Conservation (phyloP, 148 eudicot species). For the Oxyria digyna region DNA sequence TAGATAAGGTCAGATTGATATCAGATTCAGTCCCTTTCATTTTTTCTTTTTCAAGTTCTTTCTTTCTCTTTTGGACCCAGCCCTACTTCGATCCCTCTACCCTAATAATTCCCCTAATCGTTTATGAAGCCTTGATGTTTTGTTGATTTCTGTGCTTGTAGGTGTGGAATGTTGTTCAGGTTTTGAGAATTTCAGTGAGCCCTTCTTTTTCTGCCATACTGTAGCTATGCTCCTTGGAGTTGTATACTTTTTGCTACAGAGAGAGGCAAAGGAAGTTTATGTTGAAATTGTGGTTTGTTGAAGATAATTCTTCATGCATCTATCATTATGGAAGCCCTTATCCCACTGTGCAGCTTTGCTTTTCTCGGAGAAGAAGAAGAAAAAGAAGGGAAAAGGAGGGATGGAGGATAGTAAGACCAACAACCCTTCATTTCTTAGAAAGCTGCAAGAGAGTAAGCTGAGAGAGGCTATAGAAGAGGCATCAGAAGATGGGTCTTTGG, state of each 20-base stretch:
- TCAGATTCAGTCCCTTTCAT: not conserved
- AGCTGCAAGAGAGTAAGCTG: constrained; percentile 11
- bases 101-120: not conserved
- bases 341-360: constrained; percentile 17
- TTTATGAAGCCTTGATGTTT: not conserved
- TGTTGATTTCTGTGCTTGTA: constrained; percentile 1
- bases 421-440: constrained; percentile 4
- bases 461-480: constrained; percentile 19
- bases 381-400: constrained; percentile 10
- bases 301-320: constrained; percentile 13
- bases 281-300: not conserved
- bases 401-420: constrained; percentile 1
- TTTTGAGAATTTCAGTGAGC: not conserved
- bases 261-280: not conserved
- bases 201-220: not conserved
- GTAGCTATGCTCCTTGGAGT: not conserved
- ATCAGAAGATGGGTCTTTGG: constrained; percentile 15
- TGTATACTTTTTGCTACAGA: not conserved
- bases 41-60: not conserved
- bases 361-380: constrained; percentile 15
- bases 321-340: constrained; percentile 17
- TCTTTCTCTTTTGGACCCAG: not conserved
- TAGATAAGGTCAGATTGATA: not conserved
- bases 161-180: not conserved
- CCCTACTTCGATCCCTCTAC: not conserved